phyloP scores from a whole-genome alignment of 176 grass and related monocot genomes.

The Dendrocalamus sinicus region DNA sequence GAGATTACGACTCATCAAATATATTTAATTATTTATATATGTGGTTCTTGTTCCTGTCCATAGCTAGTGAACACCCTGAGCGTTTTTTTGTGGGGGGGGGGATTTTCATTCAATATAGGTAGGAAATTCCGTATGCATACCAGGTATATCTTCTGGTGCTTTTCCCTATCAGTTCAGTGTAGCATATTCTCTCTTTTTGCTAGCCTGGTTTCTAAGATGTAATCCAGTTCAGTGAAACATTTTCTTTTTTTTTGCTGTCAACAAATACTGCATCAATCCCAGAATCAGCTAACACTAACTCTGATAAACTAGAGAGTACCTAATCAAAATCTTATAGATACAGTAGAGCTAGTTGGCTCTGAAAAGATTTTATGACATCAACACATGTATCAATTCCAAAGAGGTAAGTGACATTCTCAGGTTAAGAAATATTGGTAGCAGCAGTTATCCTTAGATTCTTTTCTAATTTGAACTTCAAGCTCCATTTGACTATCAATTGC shows the following conservation, averaged over 20 bases:
- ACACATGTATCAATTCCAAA: not conserved
- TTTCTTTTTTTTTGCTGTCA: conserved; percentile 16
- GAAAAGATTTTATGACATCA: not conserved
- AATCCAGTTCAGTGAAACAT: conserved; percentile 58
- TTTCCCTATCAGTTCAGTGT: not conserved
- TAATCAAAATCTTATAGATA: too few relatives aligned
- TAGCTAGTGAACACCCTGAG: conserved; percentile 88
- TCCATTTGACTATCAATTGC: not conserved
- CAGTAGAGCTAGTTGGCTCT: not conserved
- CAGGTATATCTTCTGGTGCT: conserved; percentile 61
- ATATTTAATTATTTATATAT: not conserved
- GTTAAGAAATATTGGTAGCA: not conserved
- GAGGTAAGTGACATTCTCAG: not conserved
- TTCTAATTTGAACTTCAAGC: conserved; percentile 10
- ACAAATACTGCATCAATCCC: too few relatives aligned
- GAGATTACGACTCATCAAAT: not conserved
- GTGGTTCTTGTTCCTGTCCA: conserved; percentile 64
- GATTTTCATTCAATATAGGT: conserved; percentile 89
- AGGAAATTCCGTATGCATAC: conserved; percentile 94
- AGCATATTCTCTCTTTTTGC: conserved; percentile 26
- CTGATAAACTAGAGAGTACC: too few relatives aligned
- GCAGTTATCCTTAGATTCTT: not conserved
- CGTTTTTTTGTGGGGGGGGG: conserved; percentile 93
- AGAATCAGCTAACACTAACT: conserved; percentile 28
- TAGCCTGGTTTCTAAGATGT: conserved; percentile 11